A percentile compares a stretch with the other conserved stretches of the same genome.
phyloP scores from a whole-genome alignment of 2,329 filamentous ascomycete species.

The Eutypella sp. region DNA sequence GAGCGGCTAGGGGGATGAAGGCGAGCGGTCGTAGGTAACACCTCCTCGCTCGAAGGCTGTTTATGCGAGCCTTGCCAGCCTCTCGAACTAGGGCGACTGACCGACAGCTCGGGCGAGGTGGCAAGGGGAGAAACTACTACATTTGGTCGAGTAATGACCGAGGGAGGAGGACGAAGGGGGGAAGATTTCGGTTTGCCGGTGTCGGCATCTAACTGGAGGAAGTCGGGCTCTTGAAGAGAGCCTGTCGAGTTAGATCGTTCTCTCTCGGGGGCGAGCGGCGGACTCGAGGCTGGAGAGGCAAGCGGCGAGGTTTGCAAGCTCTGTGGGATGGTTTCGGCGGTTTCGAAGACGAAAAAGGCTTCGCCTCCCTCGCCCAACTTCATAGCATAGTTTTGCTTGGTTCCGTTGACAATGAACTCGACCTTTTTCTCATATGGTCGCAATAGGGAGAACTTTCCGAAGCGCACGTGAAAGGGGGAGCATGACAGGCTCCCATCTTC shows the following conservation, averaged over 20 bases:
- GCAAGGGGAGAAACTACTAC: slow-evolving; percentile 49
- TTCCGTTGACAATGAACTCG: slow-evolving; percentile 91
- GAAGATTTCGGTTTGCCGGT: slow-evolving; percentile 31
- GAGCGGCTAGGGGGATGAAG: slow-evolving; percentile 13
- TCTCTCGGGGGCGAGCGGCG: slow-evolving; percentile 54
- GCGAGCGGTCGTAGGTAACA: slow-evolving; percentile 45
- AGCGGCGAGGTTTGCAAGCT: slow-evolving; percentile 91
- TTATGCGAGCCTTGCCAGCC: slow-evolving; percentile 44
- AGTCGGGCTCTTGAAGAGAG: slow-evolving; percentile 63
- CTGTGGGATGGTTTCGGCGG: slow-evolving; percentile 84
- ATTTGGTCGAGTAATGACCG: slow-evolving; percentile 32
- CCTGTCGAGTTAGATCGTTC: slow-evolving; percentile 28
- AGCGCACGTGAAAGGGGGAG: slow-evolving; percentile 97
- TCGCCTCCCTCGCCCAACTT: slow-evolving; percentile 96
- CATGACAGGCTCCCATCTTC: slow-evolving; percentile 86
- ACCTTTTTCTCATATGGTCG: slow-evolving; percentile 98
- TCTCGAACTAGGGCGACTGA: slow-evolving; percentile 41
- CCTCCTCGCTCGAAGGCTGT: slow-evolving; percentile 49
- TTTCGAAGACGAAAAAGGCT: slow-evolving; percentile 98
- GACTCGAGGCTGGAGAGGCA: slow-evolving; percentile 83
- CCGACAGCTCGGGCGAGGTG: slow-evolving; percentile 46
- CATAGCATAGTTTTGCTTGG: slow-evolving; percentile 93
- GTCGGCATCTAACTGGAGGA: slow-evolving; percentile 57
- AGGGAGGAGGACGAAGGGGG: slow-evolving; percentile 40
- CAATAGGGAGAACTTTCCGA: slow-evolving; percentile 95